phyloP scores from a whole-genome alignment of 495 filamentous ascomycete genomes.

The Annulohypoxylon maeteangense region DNA sequence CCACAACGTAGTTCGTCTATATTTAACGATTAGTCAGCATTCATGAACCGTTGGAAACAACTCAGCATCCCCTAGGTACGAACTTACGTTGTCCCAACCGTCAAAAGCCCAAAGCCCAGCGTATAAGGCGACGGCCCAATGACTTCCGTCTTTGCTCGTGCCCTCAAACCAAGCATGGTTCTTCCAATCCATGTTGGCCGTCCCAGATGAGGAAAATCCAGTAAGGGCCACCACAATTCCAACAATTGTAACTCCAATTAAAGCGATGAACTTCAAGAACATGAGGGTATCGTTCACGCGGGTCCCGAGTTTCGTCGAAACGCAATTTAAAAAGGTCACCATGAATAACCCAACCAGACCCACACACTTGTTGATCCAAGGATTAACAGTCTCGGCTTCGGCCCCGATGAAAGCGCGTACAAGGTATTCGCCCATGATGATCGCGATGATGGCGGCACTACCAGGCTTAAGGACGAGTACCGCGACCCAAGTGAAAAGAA shows the following conservation, averaged over 20 bases:
- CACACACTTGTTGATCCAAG: slow-evolving; percentile 91
- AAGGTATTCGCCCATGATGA: slow-evolving; percentile 97
- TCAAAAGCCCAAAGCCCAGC: slow-evolving; percentile 98
- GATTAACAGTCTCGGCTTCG: slow-evolving; percentile 76
- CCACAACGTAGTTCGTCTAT: slow-evolving; percentile 95
- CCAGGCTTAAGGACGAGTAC: slow-evolving; percentile 95
- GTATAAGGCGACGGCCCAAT: slow-evolving; percentile 92
- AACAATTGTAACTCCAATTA: slow-evolving; percentile 86
- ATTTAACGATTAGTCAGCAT: slow-evolving; percentile 29
- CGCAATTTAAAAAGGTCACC: slow-evolving; percentile 87
- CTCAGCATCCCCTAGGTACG: neutral
- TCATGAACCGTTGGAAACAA: neutral
- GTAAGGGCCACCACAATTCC: slow-evolving; percentile 92
- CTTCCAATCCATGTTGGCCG: slow-evolving; percentile 88
- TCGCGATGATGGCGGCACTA: slow-evolving; percentile 90
- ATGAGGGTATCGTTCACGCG: slow-evolving; percentile 89
- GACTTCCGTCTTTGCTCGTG: slow-evolving; percentile 79
- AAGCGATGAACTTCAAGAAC: slow-evolving; percentile 94
- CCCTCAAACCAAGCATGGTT: slow-evolving; percentile 87
- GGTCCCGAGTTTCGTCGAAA: slow-evolving; percentile 88
- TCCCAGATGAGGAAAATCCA: slow-evolving; percentile 78
- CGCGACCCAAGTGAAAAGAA: slow-evolving; percentile 95
- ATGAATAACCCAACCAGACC: slow-evolving; percentile 78
- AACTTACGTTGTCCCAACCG: slow-evolving; percentile 95
- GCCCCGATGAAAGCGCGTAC: slow-evolving; percentile 86